Evolutionary conservation across 768 basidiomycete species (phyloP), one percentile per base, ranked within the genome.

Genomic region (Mycena floridula): DNA sequence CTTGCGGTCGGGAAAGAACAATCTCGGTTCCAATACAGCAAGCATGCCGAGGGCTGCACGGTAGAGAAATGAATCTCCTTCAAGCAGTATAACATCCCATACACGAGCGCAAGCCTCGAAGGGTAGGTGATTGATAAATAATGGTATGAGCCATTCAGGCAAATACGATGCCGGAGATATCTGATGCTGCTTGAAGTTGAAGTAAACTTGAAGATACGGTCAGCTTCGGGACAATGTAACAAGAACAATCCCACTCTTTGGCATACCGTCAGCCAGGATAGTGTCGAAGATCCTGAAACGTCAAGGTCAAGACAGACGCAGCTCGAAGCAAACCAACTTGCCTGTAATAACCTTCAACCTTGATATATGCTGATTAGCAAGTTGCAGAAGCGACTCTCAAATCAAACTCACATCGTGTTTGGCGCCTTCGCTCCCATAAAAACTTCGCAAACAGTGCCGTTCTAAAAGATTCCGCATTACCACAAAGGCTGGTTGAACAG

Each of bases 321-420:
- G 16, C 20, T 20, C 6, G 7, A 24, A 37, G 40, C 12, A 25
- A n/a, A 28, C 13, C 35, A 49, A 47, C 43, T 58, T 55, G 90
- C 89, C 91, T 79, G 65, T 89, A 92, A 62, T 94, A 94, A 4
- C 88, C 91, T 61, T 93, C 90, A 42, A 89, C 81, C 91, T 92
- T 21, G 26, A 18, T 59, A 45, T 64, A 44, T 61, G 58, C 52
- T 47, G 45, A 40, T 13, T 37, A 7, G 43, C 5, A 30, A 27
- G 11, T n/a, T 28, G 20, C 22, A 46, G 28, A 7, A 30, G 21
- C 15, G 8, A 38, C 45, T 47, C 47, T 11, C 35, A 44, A 3
- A 35, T 26, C 15, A 21, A 24, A 76, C 82, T 70, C 63, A 93
- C 91, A 60, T 94, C 91, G 43, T 89, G 87, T 54, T 79, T 81